These are phyloP conservation scores for Alternaria ventricosa DNA, from an alignment of 2,329 filamentous ascomycete species.

Conservation along the genomic window DNA sequence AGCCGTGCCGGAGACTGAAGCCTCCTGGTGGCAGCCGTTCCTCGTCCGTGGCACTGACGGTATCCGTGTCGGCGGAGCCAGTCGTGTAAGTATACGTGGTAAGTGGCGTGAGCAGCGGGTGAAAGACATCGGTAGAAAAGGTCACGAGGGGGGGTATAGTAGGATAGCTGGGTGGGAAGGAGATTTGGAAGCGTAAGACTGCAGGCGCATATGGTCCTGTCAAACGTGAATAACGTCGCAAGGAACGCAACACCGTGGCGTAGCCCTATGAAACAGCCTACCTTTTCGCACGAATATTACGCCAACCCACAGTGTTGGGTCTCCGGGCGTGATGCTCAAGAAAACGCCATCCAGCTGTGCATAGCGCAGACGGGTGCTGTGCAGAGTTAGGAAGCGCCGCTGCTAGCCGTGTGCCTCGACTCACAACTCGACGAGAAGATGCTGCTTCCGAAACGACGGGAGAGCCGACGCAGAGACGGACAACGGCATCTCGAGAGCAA, in stretches of 20 bases:
- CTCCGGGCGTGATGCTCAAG: slow-evolving; percentile 80
- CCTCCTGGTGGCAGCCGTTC: slow-evolving; percentile 85
- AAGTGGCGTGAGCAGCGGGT: slow-evolving; percentile 87
- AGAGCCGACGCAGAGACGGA: slow-evolving; percentile 33
- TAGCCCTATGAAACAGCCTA: slow-evolving; percentile 49
- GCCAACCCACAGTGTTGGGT: slow-evolving; percentile 85
- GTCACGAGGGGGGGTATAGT: slow-evolving; percentile 80
- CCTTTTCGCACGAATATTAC: slow-evolving; percentile 90
- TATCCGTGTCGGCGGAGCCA: slow-evolving; percentile 72
- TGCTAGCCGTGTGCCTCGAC: slow-evolving; percentile 42
- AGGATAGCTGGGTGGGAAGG: slow-evolving; percentile 83
- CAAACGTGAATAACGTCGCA: slow-evolving; percentile 33
- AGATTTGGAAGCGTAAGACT: slow-evolving; percentile 87
- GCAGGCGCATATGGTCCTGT: slow-evolving; percentile 87
- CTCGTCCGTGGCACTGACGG: slow-evolving; percentile 82
- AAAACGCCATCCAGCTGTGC: slow-evolving; percentile 87
- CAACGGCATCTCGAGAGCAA: slow-evolving; percentile 29
- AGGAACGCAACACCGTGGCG: slow-evolving; percentile 12
- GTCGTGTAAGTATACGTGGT: slow-evolving; percentile 96
- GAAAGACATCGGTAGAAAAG: slow-evolving; percentile 92
- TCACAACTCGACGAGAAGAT: slow-evolving; percentile 83
- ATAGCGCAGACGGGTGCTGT: slow-evolving; percentile 79
- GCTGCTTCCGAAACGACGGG: slow-evolving; percentile 70
- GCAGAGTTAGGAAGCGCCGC: slow-evolving; percentile 31
- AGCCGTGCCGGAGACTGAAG: slow-evolving; percentile 89